phyloP scores from a whole-genome alignment of 164 flowering plant species.

The Umbellularia californica region DNA sequence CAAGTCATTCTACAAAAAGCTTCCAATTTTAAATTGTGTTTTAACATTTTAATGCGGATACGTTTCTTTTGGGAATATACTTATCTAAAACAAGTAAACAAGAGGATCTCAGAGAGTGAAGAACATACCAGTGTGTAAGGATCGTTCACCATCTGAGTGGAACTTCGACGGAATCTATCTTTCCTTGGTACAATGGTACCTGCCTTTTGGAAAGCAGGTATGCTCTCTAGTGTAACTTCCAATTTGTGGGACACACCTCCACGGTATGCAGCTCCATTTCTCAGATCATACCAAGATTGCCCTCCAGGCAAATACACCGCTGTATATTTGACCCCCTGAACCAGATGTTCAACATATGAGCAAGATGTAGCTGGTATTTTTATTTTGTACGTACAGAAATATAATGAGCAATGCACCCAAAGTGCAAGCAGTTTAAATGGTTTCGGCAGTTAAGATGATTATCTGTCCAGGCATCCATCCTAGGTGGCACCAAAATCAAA shows the following conservation, averaged over 20 bases:
- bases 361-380: neutral
- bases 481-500: neutral
- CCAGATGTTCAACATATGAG: neutral
- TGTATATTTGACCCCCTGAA: conserved; percentile 67
- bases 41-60: neutral
- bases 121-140: conserved; percentile 93
- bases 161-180: conserved; percentile 87
- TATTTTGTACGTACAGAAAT: neutral
- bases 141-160: conserved; percentile 91
- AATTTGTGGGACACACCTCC: conserved; percentile 74
- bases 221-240: conserved; percentile 62
- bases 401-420: neutral
- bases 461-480: neutral
- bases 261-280: conserved; percentile 58
- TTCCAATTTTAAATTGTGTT: too few relatives aligned
- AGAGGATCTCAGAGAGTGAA: conserved; percentile 4
- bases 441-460: neutral
- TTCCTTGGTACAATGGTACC: conserved; percentile 92
- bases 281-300: conserved; percentile 83
- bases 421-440: neutral
- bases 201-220: conserved; percentile 88
- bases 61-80: neutral
- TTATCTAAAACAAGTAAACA: neutral
- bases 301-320: conserved; percentile 86
- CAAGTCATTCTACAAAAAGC: too few relatives aligned